Evolutionary conservation across 371 early-diverging fungal genomes (phyloP).

Genomic region (Neoconidiobolus thromboides): DNA sequence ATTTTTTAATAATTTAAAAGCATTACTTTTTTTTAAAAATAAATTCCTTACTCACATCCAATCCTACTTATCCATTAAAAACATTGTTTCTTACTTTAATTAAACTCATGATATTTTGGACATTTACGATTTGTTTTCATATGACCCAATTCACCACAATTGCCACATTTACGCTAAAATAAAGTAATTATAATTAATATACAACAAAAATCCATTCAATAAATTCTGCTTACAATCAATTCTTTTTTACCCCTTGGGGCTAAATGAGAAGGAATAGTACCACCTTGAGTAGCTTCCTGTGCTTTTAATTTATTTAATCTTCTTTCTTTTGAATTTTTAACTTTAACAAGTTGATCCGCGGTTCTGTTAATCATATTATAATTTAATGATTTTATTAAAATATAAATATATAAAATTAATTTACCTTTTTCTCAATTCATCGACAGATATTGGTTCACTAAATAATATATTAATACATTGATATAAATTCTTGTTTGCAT

Average conservation of each 20-base stretch:
- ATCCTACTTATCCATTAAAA: no score
- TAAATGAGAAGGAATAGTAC: slow-evolving; percentile 5
- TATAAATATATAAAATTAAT: not conserved
- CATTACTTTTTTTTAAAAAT: no score
- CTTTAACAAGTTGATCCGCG: not conserved
- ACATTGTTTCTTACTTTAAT: no score
- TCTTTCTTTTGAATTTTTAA: not conserved
- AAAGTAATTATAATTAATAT: not conserved
- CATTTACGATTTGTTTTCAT: slow-evolving; percentile 79
- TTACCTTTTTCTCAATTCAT: not conserved
- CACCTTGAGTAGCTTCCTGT: slow-evolving; percentile 13
- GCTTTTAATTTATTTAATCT: not conserved
- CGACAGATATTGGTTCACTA: not conserved
- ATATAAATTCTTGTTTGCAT: not conserved
- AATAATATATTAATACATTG: not conserved
- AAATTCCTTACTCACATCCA: no score
- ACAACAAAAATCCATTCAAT: not conserved
- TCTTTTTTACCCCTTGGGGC: slow-evolving; percentile 31
- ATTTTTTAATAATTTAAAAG: no score
- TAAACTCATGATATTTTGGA: slow-evolving; percentile 25
- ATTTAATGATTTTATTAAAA: not conserved
- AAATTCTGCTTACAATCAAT: slow-evolving; percentile 18
- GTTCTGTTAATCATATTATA: not conserved
- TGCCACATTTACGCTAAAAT: slow-evolving; percentile 47
- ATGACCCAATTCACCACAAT: slow-evolving; percentile 68